Conservation (phyloP, 257 asterid genomes). For the Penstemon eatonii region DNA sequence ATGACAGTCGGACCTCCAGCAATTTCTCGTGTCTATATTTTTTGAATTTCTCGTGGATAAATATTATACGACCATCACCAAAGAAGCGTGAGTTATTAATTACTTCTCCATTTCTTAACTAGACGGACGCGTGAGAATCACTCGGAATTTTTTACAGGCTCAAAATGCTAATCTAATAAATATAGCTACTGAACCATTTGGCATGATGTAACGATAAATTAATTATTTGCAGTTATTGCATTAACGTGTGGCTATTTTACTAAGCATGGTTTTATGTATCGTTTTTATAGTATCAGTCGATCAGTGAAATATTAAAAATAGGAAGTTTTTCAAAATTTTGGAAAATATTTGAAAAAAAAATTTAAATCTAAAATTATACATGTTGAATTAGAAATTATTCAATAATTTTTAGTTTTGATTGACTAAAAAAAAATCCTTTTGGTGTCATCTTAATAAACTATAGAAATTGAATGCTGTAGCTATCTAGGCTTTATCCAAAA, state of each 20-base stretch:
- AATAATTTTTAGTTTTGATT: too few relatives aligned
- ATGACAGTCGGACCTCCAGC: background rate
- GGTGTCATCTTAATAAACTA: too few relatives aligned
- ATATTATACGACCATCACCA: background rate
- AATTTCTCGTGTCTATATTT: background rate
- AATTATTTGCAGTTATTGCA: background rate
- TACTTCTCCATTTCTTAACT: background rate
- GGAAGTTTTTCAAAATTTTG: too few relatives aligned
- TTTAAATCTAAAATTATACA: too few relatives aligned
- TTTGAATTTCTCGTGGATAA: background rate
- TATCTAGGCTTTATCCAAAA: too few relatives aligned
- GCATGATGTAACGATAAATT: slow-evolving; percentile 21
- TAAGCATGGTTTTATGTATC: background rate
- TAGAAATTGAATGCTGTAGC: too few relatives aligned
- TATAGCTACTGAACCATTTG: slow-evolving; percentile 22
- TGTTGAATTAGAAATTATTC: too few relatives aligned
- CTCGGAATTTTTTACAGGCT: slow-evolving; percentile 1
- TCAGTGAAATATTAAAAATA: too few relatives aligned
- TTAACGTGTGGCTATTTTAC: background rate
- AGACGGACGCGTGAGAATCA: slow-evolving; percentile 7
- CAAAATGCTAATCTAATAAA: slow-evolving; percentile 18
- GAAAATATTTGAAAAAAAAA: too few relatives aligned
- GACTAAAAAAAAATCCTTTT: too few relatives aligned
- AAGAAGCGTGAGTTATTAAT: slow-evolving; percentile 12
- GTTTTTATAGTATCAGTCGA: background rate